Evolutionary conservation across 305 asterid genomes (phyloP).

Genomic region (Solanum aculeatissimum): DNA sequence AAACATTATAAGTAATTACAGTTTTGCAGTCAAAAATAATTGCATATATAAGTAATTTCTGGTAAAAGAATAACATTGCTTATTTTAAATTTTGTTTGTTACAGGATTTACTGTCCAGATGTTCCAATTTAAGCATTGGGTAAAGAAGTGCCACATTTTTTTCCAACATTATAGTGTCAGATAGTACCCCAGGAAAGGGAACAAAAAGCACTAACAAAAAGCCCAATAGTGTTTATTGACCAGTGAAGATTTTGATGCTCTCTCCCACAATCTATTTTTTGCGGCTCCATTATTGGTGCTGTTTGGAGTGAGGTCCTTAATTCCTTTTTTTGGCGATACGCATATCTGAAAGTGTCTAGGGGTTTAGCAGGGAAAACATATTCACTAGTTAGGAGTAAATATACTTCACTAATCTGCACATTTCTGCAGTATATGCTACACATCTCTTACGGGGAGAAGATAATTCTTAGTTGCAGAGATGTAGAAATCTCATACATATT

Average conservation of each 20-base stretch:
- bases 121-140: conserved; percentile 2
- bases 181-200: neutral
- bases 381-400: neutral
- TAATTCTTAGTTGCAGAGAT: neutral
- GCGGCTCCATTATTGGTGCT: neutral
- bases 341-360: neutral
- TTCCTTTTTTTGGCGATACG: neutral
- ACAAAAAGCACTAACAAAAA: neutral
- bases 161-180: neutral
- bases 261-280: neutral
- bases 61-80: neutral
- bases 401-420: neutral
- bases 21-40: neutral
- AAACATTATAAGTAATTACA: neutral
- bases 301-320: neutral
- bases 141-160: neutral
- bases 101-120: conserved; percentile 4
- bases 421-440: neutral
- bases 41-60: neutral
- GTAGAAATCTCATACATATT: neutral
- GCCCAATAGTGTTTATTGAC: neutral
- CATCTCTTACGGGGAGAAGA: neutral
- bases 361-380: neutral
- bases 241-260: neutral
- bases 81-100: neutral